Evolutionary conservation across 306 rosid species (phyloP).

Genomic region (Acacia crassicarpa): DNA sequence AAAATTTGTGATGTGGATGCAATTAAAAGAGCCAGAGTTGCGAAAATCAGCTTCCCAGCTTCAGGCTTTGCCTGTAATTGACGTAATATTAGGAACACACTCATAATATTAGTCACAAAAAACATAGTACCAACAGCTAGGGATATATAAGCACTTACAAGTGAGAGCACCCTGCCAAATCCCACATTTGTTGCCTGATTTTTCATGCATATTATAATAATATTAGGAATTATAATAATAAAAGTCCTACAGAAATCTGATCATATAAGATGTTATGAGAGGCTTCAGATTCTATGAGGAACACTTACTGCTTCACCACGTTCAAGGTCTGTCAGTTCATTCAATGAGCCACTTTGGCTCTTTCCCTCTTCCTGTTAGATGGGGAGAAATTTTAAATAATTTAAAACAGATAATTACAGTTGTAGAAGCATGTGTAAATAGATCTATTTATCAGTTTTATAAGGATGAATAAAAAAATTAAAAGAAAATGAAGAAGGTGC

Average conservation of each 20-base stretch:
- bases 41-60: slow-evolving; percentile 55
- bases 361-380: slow-evolving; percentile 43
- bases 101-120: background rate
- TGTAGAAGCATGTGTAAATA: slow-evolving; percentile 15
- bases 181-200: slow-evolving; percentile 66
- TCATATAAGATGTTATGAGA: background rate
- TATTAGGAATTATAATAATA: background rate
- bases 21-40: slow-evolving; percentile 62
- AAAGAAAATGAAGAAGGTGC: background rate
- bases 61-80: slow-evolving; percentile 66
- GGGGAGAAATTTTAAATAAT: background rate
- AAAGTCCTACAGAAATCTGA: slow-evolving; percentile 5
- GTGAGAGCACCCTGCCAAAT: slow-evolving; percentile 51
- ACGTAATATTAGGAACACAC: background rate
- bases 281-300: background rate
- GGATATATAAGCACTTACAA: slow-evolving; percentile 49
- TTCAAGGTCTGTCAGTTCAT: slow-evolving; percentile 55
- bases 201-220: background rate
- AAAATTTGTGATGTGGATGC: slow-evolving; percentile 69
- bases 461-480: background rate
- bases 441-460: background rate
- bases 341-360: slow-evolving; percentile 32
- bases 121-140: background rate
- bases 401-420: slow-evolving; percentile 20
- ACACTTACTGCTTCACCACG: slow-evolving; percentile 54